Evolutionary conservation across 139 green algal species (phyloP).

Genomic region (Asterochloris erici): DNA sequence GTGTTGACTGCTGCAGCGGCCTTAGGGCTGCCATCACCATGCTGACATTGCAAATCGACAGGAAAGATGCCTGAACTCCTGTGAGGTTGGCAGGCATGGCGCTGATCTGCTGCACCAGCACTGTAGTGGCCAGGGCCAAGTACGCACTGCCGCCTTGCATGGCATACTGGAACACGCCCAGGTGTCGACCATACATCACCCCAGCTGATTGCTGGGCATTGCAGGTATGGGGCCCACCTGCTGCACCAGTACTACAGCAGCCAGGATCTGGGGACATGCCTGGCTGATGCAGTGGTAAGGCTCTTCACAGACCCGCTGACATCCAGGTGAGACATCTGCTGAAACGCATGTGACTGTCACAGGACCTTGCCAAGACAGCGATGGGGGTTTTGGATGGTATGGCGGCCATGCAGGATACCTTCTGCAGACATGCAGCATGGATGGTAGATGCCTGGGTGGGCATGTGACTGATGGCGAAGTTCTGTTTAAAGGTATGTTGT

Average conservation of each 20-base stretch:
- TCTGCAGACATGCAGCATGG: no score
- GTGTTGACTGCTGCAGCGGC: not conserved
- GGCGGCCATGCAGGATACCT: no score
- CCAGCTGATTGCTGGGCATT: not conserved
- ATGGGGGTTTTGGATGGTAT: no score
- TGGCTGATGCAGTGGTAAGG: constrained; percentile 29
- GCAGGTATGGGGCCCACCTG: constrained; percentile 18
- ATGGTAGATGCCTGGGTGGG: no score
- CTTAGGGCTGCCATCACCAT: no score
- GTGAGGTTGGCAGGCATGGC: not conserved
- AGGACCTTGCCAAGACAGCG: no score
- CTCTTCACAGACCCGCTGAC: constrained; percentile 6
- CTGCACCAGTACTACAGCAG: constrained; percentile 53
- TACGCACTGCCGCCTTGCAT: not conserved
- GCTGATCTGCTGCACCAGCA: not conserved
- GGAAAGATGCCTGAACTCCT: not conserved
- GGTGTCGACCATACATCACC: not conserved
- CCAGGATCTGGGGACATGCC: constrained; percentile 34
- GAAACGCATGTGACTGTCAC: no score
- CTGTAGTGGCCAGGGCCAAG: not conserved
- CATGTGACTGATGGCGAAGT: no score
- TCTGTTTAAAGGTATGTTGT: no score
- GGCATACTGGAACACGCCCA: not conserved
- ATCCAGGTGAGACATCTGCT: no score
- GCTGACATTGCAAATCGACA: not conserved